Evolutionary conservation across 1,284 basidiomycete genomes (phyloP), one percentile per base, ranked within the genome.

Genomic region (Cryptococcus deneoformans): DNA sequence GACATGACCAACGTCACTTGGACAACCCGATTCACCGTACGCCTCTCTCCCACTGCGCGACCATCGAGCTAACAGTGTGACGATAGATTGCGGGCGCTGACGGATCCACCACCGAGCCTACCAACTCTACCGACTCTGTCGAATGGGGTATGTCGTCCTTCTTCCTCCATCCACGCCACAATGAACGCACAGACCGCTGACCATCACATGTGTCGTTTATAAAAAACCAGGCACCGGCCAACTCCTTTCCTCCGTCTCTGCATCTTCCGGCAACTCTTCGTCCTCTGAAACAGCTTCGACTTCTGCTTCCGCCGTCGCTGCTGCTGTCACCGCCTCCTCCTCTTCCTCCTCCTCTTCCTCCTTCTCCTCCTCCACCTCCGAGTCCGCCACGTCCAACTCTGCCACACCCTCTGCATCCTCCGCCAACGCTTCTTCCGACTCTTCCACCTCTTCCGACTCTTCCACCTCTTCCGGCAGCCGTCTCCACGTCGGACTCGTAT

Each of bases 11-110:
- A 65, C 20, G 62, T 63, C 20, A 63, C 66, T 9, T 79, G 75
- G 73, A 75, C 77, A 7, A 76, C 75, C n/a, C 73, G 77, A 47
- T 79, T 77, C 71, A 73, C 71, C 55, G 73, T 76, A 36, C 58
- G 70, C 35, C 10, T 37, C 11, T 42, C 20, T 11, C 45, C 16
- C 40, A 40, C 34, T 16, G 46, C 20, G 44, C 10, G 35, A 20
- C 48, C 35, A 36, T 36, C 37, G 40, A 44, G 43, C 12, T 20
- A 20, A 34, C 40, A 10, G 43, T 7, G n/a, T 29, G 12, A 34
- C 36, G 7, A 4, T 52, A 74, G 69, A 78, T 79, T 62, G 68
- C 72, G 36, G 69, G 58, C 36, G 57, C 68, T 8, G 72, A 77
- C 58, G 76, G 77, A 12, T 45, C 60, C 2, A 65, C 69, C 11